Conservation (phyloP, 768 basidiomycete genomes). For the Rhizopogon vinicolor region DNA sequence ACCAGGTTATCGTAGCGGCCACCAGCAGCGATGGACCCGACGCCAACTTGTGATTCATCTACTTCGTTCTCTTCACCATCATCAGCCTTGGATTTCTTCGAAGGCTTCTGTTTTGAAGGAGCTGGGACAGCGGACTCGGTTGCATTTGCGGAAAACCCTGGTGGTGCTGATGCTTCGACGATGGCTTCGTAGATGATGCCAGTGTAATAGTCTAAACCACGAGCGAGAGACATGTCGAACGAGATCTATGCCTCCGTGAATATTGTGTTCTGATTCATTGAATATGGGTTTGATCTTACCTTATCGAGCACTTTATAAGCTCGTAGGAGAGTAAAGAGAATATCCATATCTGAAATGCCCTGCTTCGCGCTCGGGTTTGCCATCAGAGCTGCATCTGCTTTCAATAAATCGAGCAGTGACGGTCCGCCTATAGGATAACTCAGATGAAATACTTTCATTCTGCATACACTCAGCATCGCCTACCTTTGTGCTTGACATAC, state of each 20-base stretch:
- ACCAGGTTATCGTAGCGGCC: slow-evolving; percentile 97
- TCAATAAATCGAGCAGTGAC: slow-evolving; percentile 68
- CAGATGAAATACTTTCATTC: neutral
- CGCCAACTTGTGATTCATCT: slow-evolving; percentile 90
- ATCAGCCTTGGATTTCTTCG: slow-evolving; percentile 39
- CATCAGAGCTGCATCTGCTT: slow-evolving; percentile 57
- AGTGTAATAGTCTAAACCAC: slow-evolving; percentile 97
- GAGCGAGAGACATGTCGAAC: slow-evolving; percentile 95
- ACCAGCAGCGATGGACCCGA: slow-evolving; percentile 99
- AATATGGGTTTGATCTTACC: slow-evolving; percentile 34
- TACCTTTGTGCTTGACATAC: slow-evolving; percentile 94
- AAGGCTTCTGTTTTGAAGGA: slow-evolving; percentile 30
- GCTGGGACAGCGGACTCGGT: slow-evolving; percentile 32
- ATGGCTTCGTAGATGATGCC: slow-evolving; percentile 98
- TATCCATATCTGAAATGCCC: slow-evolving; percentile 82
- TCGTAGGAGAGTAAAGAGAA: slow-evolving; percentile 77
- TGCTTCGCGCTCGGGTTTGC: slow-evolving; percentile 72
- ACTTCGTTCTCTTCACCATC: slow-evolving; percentile 68
- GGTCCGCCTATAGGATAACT: slow-evolving; percentile 54
- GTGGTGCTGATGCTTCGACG: slow-evolving; percentile 91
- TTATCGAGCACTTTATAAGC: slow-evolving; percentile 78
- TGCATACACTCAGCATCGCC: slow-evolving; percentile 2
- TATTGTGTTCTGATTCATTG: neutral
- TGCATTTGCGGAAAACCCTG: slow-evolving; percentile 60
- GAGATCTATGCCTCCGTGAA: slow-evolving; percentile 57